Conservation (phyloP, 192 early-diverging fungal species). For the Physocladia obscura region DNA sequence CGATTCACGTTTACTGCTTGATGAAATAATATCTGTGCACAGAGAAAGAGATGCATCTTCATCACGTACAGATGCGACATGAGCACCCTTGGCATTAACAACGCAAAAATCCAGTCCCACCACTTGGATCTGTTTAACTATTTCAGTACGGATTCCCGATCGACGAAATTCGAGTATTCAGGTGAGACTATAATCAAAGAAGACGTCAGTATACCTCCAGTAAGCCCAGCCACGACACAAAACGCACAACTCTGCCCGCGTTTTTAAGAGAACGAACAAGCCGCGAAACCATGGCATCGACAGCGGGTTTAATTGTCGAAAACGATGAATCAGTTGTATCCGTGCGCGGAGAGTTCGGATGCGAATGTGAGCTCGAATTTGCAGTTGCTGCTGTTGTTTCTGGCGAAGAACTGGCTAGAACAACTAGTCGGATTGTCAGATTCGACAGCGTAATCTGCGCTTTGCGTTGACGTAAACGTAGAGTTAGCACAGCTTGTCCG, state of each 20-base stretch:
- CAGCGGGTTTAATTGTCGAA: not conserved
- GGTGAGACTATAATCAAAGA: not conserved
- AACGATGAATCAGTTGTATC: no score
- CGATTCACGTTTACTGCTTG: not conserved
- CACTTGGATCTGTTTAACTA: not conserved
- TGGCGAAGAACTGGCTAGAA: not conserved
- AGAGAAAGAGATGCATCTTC: not conserved
- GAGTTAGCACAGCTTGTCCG: not conserved
- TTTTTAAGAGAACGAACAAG: not conserved
- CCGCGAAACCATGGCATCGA: not conserved
- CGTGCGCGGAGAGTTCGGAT: not conserved
- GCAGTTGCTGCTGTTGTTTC: not conserved
- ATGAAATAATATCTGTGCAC: not conserved
- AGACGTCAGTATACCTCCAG: not conserved
- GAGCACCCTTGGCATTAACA: not conserved
- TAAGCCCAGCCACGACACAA: slow-evolving; percentile 3
- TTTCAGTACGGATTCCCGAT: no score
- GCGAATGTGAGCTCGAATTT: not conserved
- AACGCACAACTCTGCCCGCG: slow-evolving; percentile 3
- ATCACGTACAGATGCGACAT: not conserved
- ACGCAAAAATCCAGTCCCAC: not conserved
- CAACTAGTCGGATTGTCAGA: not conserved
- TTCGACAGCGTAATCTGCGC: not conserved
- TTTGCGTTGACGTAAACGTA: not conserved
- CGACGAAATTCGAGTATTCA: no score